A percentile compares a stretch with the other conserved stretches of the same genome.
These are phyloP conservation scores for Chenopodium quinoa DNA, from an alignment of 148 eudicot genomes.

Conservation along the genomic window DNA sequence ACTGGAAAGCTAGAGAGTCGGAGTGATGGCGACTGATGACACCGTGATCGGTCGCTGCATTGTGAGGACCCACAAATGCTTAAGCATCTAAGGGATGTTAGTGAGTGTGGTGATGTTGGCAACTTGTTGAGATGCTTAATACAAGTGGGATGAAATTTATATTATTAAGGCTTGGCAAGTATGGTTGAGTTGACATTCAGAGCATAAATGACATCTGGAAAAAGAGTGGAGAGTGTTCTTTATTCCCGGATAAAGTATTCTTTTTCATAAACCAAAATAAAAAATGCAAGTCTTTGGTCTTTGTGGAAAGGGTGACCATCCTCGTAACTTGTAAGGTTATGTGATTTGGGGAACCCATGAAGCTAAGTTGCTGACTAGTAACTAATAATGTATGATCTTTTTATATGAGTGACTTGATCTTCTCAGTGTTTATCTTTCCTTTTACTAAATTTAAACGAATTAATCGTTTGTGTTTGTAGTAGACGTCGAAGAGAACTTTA, in stretches of 20 bases:
- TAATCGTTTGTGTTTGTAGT: neutral
- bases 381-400: neutral
- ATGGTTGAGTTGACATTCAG: neutral
- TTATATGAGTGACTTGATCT: neutral
- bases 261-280: neutral
- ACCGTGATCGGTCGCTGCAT: neutral
- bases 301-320: neutral
- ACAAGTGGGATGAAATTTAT: slow-evolving; percentile 15
- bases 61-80: neutral
- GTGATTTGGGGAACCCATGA: neutral
- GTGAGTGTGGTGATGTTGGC: neutral
- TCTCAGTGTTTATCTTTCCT: neutral
- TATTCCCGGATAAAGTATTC: neutral
- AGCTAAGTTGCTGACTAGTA: neutral
- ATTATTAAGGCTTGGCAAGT: neutral
- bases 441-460: neutral
- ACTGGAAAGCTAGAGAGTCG: neutral
- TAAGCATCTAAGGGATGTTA: neutral
- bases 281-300: neutral
- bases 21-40: neutral
- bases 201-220: neutral
- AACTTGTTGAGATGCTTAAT: slow-evolving; percentile 6
- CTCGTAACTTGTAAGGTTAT: neutral
- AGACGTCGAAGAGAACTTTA: neutral
- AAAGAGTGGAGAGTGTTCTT: neutral